Percentiles rank a stretch among this genome's conserved stretches.
Conservation (phyloP, 2,329 filamentous ascomycete species). For the Neobulgaria alba region DNA sequence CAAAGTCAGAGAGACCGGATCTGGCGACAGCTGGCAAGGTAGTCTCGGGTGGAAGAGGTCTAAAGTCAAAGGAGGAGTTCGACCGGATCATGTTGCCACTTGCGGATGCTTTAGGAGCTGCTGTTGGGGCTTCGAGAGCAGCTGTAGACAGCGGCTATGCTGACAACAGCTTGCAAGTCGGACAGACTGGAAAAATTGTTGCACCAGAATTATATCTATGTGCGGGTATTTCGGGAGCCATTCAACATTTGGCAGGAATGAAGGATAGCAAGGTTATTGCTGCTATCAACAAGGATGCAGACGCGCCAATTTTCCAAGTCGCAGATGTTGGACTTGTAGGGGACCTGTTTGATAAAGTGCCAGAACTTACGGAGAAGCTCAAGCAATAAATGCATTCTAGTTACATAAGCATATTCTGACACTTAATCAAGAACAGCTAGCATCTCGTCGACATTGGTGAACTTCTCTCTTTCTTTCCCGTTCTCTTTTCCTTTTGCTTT, state of each 20-base stretch:
- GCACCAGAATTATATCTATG: conserved; percentile 93
- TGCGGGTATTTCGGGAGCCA: conserved; percentile 92
- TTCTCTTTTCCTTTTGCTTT: conserved; percentile 51
- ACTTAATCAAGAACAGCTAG: conserved; percentile 39
- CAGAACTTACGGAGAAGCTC: conserved; percentile 91
- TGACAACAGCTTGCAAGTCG: conserved; percentile 96
- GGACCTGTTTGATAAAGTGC: conserved; percentile 91
- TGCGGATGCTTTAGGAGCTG: conserved; percentile 87
- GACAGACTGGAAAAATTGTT: conserved; percentile 97
- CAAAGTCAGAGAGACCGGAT: conserved; percentile 90
- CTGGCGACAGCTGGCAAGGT: conserved; percentile 82
- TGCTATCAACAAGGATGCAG: conserved; percentile 94
- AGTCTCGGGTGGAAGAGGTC: conserved; percentile 84
- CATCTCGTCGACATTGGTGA: conserved; percentile 50
- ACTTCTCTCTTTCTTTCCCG: conserved; percentile 74
- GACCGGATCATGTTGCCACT: conserved; percentile 86
- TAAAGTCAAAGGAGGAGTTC: conserved; percentile 98
- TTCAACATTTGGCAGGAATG: conserved; percentile 98
- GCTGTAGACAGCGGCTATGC: conserved; percentile 96
- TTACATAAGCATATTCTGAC: conserved; percentile 1
- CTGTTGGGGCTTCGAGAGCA: conserved; percentile 87
- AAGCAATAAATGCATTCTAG: conserved; percentile 30
- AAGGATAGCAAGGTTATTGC: conserved; percentile 99
- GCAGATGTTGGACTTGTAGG: conserved; percentile 93
- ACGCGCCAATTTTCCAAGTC: conserved; percentile 97